phyloP scores from a whole-genome alignment of 768 basidiomycete genomes.

The Panus rudis region DNA sequence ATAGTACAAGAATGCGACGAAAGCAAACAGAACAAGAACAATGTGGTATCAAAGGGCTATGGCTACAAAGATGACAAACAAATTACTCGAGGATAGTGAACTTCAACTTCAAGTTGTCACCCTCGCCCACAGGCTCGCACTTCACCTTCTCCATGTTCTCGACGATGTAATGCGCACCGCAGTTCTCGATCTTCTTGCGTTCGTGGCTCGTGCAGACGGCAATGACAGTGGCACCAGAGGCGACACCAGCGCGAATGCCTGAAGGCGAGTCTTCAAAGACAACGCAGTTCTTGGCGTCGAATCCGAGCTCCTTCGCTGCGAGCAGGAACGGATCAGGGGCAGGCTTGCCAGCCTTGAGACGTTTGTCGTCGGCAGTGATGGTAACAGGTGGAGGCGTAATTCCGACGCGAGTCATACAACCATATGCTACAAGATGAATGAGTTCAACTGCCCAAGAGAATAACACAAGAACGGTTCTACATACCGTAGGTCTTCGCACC shows the following conservation, averaged over 20 bases:
- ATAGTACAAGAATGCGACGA: too few species aligned
- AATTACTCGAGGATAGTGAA: slow-evolving; percentile 31
- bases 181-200: slow-evolving; percentile 43
- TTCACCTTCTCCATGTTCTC: slow-evolving; percentile 46
- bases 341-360: slow-evolving; percentile 59
- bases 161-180: slow-evolving; percentile 50
- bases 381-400: slow-evolving; percentile 62
- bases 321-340: slow-evolving; percentile 60
- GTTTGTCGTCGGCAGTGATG: slow-evolving; percentile 72
- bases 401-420: slow-evolving; percentile 66
- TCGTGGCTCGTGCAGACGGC: slow-evolving; percentile 73
- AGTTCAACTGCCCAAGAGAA: slow-evolving; percentile 8
- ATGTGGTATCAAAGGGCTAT: too few species aligned
- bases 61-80: not conserved
- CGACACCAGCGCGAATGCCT: slow-evolving; percentile 63
- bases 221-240: slow-evolving; percentile 65
- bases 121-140: slow-evolving; percentile 34
- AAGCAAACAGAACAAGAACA: too few species aligned
- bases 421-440: slow-evolving; percentile 35
- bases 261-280: slow-evolving; percentile 73
- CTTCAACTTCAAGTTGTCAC: slow-evolving; percentile 28
- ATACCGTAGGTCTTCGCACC: slow-evolving; percentile 65
- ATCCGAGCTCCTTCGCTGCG: slow-evolving; percentile 52
- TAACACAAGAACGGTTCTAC: slow-evolving; percentile 13
- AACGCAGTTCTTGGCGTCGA: slow-evolving; percentile 51